Evolutionary conservation across 257 asterid genomes (phyloP).

Genomic region (Schizonepeta tenuifolia): DNA sequence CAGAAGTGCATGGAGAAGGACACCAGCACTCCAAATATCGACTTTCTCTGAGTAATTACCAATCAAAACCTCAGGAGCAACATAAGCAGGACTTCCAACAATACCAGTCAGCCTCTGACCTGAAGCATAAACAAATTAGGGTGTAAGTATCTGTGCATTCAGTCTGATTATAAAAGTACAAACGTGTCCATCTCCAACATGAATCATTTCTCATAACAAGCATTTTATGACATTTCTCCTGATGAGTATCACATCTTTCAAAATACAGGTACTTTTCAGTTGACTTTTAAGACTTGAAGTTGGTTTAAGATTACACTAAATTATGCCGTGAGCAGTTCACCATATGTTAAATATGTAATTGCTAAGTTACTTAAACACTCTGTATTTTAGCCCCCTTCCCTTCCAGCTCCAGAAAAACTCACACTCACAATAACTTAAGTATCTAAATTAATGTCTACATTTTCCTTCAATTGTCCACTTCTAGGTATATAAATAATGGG

Average conservation of each 20-base stretch:
- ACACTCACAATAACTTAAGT: too few species aligned
- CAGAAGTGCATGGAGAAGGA: slow-evolving; percentile 84
- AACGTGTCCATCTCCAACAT: background rate
- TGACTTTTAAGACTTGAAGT: background rate
- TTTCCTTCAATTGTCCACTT: background rate
- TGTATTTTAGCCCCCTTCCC: too few species aligned
- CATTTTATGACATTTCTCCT: background rate
- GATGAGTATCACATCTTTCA: slow-evolving; percentile 2
- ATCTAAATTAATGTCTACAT: background rate
- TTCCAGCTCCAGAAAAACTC: too few species aligned
- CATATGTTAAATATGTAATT: slow-evolving; percentile 7
- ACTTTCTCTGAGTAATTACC: slow-evolving; percentile 88
- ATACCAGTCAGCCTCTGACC: slow-evolving; percentile 80
- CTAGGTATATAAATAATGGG: background rate
- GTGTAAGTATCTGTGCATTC: slow-evolving; percentile 11
- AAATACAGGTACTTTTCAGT: slow-evolving; percentile 3
- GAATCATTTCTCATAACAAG: background rate
- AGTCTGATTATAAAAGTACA: background rate
- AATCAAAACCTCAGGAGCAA: slow-evolving; percentile 83
- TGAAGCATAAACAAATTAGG: slow-evolving; percentile 35
- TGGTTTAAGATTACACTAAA: background rate
- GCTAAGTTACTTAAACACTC: background rate
- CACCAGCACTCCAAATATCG: slow-evolving; percentile 93
- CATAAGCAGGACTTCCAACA: slow-evolving; percentile 92
- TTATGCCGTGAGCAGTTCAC: background rate